These are phyloP conservation scores for Suillus lakei DNA, from an alignment of 768 basidiomycete species.

Conservation along the genomic window DNA sequence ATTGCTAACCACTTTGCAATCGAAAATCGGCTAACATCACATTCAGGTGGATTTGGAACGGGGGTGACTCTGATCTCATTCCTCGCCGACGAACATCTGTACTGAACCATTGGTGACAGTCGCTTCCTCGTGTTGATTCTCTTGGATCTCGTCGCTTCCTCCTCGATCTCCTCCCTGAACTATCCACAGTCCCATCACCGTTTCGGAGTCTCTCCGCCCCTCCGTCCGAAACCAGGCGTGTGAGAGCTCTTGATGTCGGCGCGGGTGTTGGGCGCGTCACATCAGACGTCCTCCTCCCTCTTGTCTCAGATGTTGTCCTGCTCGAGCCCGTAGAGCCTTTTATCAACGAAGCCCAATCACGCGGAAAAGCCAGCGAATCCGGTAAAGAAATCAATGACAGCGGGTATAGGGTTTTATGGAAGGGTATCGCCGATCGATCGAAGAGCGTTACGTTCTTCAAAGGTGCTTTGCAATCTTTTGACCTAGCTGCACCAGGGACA, in stretches of 20 bases:
- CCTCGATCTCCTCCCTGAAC: conserved; percentile 77
- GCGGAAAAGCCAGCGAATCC: conserved; percentile 33
- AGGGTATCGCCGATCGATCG: conserved; percentile 60
- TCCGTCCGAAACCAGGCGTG: conserved; percentile 41
- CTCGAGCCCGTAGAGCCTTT: conserved; percentile 88
- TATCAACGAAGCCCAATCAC: conserved; percentile 67
- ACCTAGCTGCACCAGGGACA: conserved; percentile 57
- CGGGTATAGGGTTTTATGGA: conserved; percentile 52
- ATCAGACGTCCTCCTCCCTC: conserved; percentile 83
- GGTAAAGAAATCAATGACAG: conserved; percentile 41
- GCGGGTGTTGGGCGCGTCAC: conserved; percentile 96
- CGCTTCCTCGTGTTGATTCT: conserved; percentile 89
- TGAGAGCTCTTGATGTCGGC: conserved; percentile 88
- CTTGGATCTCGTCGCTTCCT: conserved; percentile 90
- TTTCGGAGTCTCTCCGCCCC: conserved; percentile 52
- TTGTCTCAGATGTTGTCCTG: conserved; percentile 85
- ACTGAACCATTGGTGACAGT: conserved; percentile 44
- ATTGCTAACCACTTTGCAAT: conserved; percentile 9
- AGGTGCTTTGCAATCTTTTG: conserved; percentile 79
- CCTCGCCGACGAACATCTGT: neutral
- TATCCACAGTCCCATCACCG: conserved; percentile 78
- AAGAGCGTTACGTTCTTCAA: conserved; percentile 84
- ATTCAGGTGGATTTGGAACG: conserved; percentile 58
- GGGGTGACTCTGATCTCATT: conserved; percentile 41
- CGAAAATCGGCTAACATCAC: conserved; percentile 38